Evolutionary conservation across 305 asterid species (phyloP), one percentile per base, ranked within the genome.

Genomic region (Fraxinus dipetala): DNA sequence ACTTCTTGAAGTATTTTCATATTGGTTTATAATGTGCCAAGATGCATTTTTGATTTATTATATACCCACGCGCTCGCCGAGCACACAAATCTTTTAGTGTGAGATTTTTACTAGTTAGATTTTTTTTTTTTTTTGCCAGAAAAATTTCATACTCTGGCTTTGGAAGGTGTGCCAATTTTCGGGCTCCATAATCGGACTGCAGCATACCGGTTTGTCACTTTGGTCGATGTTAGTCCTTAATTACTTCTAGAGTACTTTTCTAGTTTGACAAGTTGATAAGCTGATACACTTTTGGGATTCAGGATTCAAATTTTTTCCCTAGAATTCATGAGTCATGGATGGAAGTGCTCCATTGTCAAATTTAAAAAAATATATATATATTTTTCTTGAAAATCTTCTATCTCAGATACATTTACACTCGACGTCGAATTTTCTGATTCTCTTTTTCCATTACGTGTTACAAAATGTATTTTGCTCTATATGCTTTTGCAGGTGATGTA

Each of bases 151-250:
- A 96, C 99, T 10, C 85, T 96, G 83, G 98, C 98, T 77, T 85
- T 96, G 89, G 99, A 96, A 2, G 99, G 96, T n/a, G 88, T 94
- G 28, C 99, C 98, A 0, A 76, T 87, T 80, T 90, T 96, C 20
- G 97, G 97, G 79, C 97, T 94, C 87, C 90, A 90, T 79, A 96
- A 93, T 84, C 90, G 92, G 87, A 87, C 91, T 78, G 96, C 98
- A 69, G 98, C 99, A 11, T 92, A 93, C 87, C 98, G 99, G 79
- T 96, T 96, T 90, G 98, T 96, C 86, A 96, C 98, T 77, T 88
- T 96, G 88, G 97, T 96, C 34, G 99, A 96, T 88, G 99, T 96
- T 74, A 92, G 99, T 92, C 81, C 83, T 83, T 80, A 28, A 28
- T 67, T 54, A 80, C 79, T 61, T 51, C 20, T 14, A 35, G 6